Evolutionary conservation across 352 stramenopile species (phyloP).

Genomic region (Pythium chondricola): DNA sequence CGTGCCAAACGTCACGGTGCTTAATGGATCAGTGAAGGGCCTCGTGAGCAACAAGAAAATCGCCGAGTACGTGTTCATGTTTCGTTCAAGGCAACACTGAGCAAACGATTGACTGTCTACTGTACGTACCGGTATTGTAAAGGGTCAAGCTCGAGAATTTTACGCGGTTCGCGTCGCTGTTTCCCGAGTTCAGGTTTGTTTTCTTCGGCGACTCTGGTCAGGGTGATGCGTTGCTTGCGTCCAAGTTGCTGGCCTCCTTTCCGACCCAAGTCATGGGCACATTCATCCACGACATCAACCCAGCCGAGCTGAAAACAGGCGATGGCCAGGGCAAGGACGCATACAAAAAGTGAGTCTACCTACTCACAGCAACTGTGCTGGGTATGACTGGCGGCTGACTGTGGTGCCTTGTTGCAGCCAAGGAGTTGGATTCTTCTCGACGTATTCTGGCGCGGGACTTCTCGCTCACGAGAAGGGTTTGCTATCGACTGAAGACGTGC

Average conservation of each 20-base stretch:
- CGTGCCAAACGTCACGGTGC: conserved; percentile 65
- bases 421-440: conserved; percentile 70
- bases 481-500: conserved; percentile 43
- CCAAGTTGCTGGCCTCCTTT: conserved; percentile 45
- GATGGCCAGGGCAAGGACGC: conserved; percentile 52
- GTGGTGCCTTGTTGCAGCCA: conserved; percentile 25
- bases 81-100: no score
- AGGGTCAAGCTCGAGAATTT: conserved; percentile 83
- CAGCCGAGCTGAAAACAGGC: conserved; percentile 40
- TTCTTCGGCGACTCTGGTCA: conserved; percentile 84
- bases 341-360: conserved; percentile 63
- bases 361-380: conserved; percentile 2
- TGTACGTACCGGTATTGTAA: no score
- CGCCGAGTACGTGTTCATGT: conserved; percentile 40
- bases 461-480: conserved; percentile 52
- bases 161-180: conserved; percentile 62
- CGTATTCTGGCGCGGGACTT: conserved; percentile 57
- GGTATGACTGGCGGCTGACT: background rate
- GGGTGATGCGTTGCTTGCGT: conserved; percentile 69
- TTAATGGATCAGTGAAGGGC: conserved; percentile 72
- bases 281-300: conserved; percentile 81
- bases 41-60: conserved; percentile 84
- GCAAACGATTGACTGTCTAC: no score
- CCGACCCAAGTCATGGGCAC: conserved; percentile 54
- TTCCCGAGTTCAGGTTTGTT: conserved; percentile 82